Conservation (phyloP, 441 rosid species). For the Hura crepitans region DNA sequence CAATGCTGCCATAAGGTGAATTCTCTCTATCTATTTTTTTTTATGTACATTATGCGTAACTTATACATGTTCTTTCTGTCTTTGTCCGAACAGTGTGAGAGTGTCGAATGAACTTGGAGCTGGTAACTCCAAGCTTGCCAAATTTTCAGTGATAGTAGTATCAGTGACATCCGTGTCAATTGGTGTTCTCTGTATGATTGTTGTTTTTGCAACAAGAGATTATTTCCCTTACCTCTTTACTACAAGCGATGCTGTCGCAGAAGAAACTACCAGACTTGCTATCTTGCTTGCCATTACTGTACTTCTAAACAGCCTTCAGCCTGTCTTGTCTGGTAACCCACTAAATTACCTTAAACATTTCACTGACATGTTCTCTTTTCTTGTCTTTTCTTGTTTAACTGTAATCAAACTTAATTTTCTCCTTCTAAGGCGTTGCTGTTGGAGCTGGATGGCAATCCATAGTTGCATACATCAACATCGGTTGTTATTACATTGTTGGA, state of each 20-base stretch:
- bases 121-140: constrained; percentile 60
- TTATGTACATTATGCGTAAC: neutral
- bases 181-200: constrained; percentile 51
- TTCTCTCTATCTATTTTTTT: no score
- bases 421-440: constrained; percentile 64
- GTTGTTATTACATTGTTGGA: constrained; percentile 71
- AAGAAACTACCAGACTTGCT: constrained; percentile 65
- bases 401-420: neutral
- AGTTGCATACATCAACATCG: constrained; percentile 75
- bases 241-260: constrained; percentile 62
- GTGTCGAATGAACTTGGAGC: constrained; percentile 92
- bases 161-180: constrained; percentile 60
- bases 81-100: constrained; percentile 51
- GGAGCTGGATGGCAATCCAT: constrained; percentile 89
- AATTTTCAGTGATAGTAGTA: constrained; percentile 64
- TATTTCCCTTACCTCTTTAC: constrained; percentile 81
- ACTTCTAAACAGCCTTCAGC: constrained; percentile 84
- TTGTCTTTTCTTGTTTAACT: neutral
- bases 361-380: no score
- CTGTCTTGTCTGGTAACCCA: constrained; percentile 68
- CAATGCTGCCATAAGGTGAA: constrained; percentile 87
- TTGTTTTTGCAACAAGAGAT: constrained; percentile 54
- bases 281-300: constrained; percentile 58
- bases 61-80: neutral
- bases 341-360: neutral